Evolutionary conservation across 2,329 filamentous ascomycete genomes (phyloP), one percentile per base, ranked within the genome.

Genomic region (Cadophora luteo-olivacea): DNA sequence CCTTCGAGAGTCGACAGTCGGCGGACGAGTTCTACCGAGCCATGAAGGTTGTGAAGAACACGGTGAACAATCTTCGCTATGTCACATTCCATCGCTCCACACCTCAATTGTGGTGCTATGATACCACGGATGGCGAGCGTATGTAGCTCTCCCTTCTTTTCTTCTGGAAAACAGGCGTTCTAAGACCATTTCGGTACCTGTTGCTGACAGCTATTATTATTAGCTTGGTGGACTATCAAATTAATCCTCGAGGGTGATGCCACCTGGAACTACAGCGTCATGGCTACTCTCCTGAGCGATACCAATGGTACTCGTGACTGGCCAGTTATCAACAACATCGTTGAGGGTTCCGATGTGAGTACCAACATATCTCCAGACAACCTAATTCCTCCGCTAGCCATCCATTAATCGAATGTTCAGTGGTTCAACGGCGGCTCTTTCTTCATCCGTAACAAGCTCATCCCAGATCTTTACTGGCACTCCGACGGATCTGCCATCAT

Each of bases 381-480:
- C 9, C 14, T 9, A 14, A 6, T 48, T 48, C 24, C 22, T 29
- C 7, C 14, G 24, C 11, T 29, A 29, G 16, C 51, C 24, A 16
- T 16, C 24, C 0, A 19, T 54, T 14, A 14, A 29, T 29, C 29
- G 29, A 29, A 29, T 29, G 29, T 33, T 25, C 29, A 55, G 52
- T 55, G 52, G 52, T 55, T 55, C 52, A 55, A 55, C 29, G 52
- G 52, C 25, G 52, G 52, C 12, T 29, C 52, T n/a, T 55, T 55
- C 29, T 55, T 55, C 52, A 33, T 55, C 52, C 52, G 52, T 25
- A 55, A 55, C 29, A 55, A 55, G 14, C 52, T 55, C 25, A 55
- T 55, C 29, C 52, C 52, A 7, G 52, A 55, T n/a, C 29, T 55
- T 12, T 55, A 33, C 25, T 55, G 52, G 52, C 16, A 55, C 29